Base-by-base conservation (phyloP, 805 yeast species). In the Candida orba region DNA sequence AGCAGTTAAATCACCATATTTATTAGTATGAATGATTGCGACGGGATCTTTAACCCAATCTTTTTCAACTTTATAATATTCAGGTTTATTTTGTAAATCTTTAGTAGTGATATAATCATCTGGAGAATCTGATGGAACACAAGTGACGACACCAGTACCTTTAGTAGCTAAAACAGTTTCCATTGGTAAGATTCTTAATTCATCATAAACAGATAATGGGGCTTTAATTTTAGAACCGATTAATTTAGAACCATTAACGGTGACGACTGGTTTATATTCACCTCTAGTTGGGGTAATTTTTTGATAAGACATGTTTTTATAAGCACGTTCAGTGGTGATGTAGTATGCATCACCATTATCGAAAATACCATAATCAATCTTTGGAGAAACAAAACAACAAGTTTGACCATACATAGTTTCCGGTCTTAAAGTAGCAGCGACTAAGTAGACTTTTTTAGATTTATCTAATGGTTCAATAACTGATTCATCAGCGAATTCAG, bases 401-500 rank as follows among this genome's bases (percentile, higher is more conserved):
- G 96, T 87, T 73, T 93, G 98, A 51, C 97, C 98, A 60, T 90
- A 90, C 97, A 93, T 88, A 54, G 99, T 93, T 71, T 93, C 99
- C 29, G 99, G 97, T 71, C 99, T 82, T 60, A 93, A 78, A 55
- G 99, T 93, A 25, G 98, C 98, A 47, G 99, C 99, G 40, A 93
- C 88, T 48, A 93, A 72, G 69, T 64, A 88, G 25, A 89, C 72
- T 55, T 81, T 84, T 70, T 85, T 87, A 18, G 72, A 64, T 37
- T 64, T 57, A 38, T 65, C 69, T 23, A 78, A 58, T 13, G 49
- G 52, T 22, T 63, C 55, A 20, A 60, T 57, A n/a, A 62, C 65
- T 44, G 75, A 69, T 42, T 69, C 71, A 37, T 72, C 68, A 42
- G 83, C 71, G 34, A 70, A 62, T 54, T 76, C 75, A 35, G 78